Conservation (phyloP, 176 grass and related monocot species). For the Lolium rigidum region DNA sequence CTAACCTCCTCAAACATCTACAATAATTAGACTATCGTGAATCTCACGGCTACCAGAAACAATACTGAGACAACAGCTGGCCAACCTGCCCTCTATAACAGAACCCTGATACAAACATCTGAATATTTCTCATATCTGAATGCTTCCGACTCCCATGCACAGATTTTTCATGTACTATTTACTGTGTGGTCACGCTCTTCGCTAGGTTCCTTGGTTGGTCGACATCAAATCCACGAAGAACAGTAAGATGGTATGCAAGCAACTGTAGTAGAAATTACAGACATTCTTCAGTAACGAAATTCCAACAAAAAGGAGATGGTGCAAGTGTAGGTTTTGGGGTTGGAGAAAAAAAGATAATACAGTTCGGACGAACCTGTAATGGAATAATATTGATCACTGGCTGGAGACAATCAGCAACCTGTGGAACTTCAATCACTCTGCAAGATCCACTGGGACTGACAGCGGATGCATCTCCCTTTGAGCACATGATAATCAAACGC, state of each 20-base stretch:
- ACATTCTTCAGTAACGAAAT: background rate
- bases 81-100: background rate
- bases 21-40: background rate
- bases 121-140: background rate
- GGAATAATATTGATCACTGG: slow-evolving; percentile 94
- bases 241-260: slow-evolving; percentile 82
- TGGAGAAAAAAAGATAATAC: background rate
- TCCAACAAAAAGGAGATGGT: background rate
- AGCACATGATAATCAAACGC: slow-evolving; percentile 88
- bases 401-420: slow-evolving; percentile 79
- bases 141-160: background rate
- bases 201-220: slow-evolving; percentile 92
- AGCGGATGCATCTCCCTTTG: slow-evolving; percentile 64
- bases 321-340: background rate
- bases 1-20: slow-evolving; percentile 7
- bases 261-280: slow-evolving; percentile 48
- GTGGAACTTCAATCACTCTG: slow-evolving; percentile 88
- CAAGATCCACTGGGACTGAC: slow-evolving; percentile 67
- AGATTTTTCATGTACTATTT: slow-evolving; percentile 11
- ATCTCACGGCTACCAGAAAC: background rate
- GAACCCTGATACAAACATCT: background rate
- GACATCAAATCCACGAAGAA: slow-evolving; percentile 72
- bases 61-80: background rate
- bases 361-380: slow-evolving; percentile 61
- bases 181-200: slow-evolving; percentile 83